A percentile compares a stretch with the other conserved stretches of the same genome.
phyloP scores from a whole-genome alignment of 768 basidiomycete species.

The Termitomyces sp. region DNA sequence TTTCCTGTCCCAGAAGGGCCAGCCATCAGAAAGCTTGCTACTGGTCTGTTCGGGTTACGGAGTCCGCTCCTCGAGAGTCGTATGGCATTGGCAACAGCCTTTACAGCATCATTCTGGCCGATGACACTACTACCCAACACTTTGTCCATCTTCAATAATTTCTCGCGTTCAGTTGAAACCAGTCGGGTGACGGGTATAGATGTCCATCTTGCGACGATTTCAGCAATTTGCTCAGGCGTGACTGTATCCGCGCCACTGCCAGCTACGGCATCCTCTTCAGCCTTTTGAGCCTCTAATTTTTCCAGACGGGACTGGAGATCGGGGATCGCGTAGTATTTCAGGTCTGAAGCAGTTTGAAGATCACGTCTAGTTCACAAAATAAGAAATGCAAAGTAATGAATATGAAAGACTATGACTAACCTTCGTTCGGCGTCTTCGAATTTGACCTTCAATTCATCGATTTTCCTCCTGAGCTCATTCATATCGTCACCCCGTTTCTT shows the following conservation, averaged over 20 bases:
- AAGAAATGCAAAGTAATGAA: constrained; percentile 11
- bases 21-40: constrained; percentile 89
- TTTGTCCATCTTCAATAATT: constrained; percentile 82
- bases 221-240: constrained; percentile 85
- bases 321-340: constrained; percentile 89
- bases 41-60: constrained; percentile 79
- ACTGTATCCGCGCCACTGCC: constrained; percentile 61
- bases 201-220: constrained; percentile 92
- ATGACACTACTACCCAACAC: constrained; percentile 72
- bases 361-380: constrained; percentile 42
- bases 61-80: constrained; percentile 91
- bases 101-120: constrained; percentile 88
- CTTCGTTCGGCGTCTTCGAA: constrained; percentile 89
- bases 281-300: constrained; percentile 66
- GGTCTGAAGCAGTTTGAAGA: constrained; percentile 74
- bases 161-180: constrained; percentile 88
- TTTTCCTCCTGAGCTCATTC: constrained; percentile 65
- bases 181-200: constrained; percentile 85
- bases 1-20: constrained; percentile 92
- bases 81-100: constrained; percentile 90
- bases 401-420: constrained; percentile 28
- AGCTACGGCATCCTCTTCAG: constrained; percentile 56
- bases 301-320: constrained; percentile 75
- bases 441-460: constrained; percentile 90
- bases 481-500: constrained; percentile 80